Evolutionary conservation across 768 basidiomycete genomes (phyloP), one percentile per base, ranked within the genome.

Genomic region (Xerocomellus intermedius): DNA sequence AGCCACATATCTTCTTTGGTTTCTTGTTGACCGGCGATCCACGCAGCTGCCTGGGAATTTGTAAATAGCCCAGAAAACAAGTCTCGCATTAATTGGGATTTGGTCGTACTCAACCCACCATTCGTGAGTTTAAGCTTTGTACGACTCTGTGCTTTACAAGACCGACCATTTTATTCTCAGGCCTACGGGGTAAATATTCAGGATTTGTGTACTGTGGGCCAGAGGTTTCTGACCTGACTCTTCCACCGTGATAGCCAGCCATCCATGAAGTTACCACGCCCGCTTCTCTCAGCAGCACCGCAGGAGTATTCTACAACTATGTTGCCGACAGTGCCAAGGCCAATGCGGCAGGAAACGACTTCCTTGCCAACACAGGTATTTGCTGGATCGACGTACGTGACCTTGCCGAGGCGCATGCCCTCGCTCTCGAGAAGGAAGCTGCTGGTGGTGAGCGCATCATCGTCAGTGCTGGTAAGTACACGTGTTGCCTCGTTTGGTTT

Each of bases 381-480:
- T 55, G 62, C 22, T 82, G 77, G 74, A 63, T 80, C 28, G 81
- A 85, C 48, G 82, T 84, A 7, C 77, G 82, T 7, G 83, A 85
- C 63, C 63, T 82, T 32, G 83, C 80, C 0, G 66, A 71, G 16
- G 83, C 80, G 0, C 85, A 87, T 60, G 74, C 75, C 1, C 65
- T 72, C 6, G 82, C 83, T 5, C 66, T 90, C 21, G 74, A 76
- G 50, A 78, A 74, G 47, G 72, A 77, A 26, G 76, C 73, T 3
- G 85, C 84, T 0, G 79, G 77, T 3, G 81, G 81, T 1, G 74
- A 87, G 52, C 73, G 87, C 33, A 78, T 87, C 62, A 76, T 88
- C 62, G 58, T 82, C 38, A 69, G 68, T n/a, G 70, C 66, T 3
- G 73, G 75, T 58, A 48, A 64, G 54, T 51, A 26, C 10, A 3